phyloP scores from a whole-genome alignment of 1,139 yeast species.

The Yamadazyma sp. region DNA sequence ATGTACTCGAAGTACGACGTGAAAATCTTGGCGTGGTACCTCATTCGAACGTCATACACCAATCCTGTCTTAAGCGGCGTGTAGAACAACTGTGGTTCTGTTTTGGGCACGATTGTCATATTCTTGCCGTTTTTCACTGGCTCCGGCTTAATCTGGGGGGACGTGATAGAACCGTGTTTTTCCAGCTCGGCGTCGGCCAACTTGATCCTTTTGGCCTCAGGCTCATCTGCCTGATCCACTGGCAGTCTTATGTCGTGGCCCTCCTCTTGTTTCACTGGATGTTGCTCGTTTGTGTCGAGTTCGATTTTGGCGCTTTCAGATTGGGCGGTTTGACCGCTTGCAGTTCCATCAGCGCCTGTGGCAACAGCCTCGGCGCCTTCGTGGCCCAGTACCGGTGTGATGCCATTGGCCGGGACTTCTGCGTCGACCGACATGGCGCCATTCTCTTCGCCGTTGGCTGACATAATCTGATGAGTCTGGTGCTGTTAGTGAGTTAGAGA shows the following conservation, averaged over 20 bases:
- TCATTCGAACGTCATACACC: conserved; percentile 95
- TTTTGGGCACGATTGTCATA: conserved; percentile 44
- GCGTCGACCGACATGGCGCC: background rate
- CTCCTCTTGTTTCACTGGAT: background rate
- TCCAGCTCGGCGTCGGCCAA: background rate
- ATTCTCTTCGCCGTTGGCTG: background rate
- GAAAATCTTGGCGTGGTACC: conserved; percentile 93
- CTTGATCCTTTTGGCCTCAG: conserved; percentile 1
- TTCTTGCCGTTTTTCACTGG: conserved; percentile 2
- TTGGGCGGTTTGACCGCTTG: background rate
- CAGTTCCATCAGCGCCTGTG: background rate
- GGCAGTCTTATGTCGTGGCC: background rate
- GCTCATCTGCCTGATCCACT: background rate
- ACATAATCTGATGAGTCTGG: too few species aligned
- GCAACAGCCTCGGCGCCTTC: background rate
- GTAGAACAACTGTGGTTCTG: conserved; percentile 59
- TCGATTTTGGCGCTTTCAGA: background rate
- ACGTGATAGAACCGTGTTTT: background rate
- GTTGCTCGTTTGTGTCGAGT: background rate
- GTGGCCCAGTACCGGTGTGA: background rate
- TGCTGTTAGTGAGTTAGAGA: too few species aligned
- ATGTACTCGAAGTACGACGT: conserved; percentile 91
- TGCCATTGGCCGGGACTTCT: background rate
- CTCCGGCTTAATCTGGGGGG: conserved; percentile 1
- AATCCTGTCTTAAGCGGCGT: conserved; percentile 85